Evolutionary conservation across 192 early-diverging fungal species (phyloP).

Genomic region (Rhizophagus sp.): DNA sequence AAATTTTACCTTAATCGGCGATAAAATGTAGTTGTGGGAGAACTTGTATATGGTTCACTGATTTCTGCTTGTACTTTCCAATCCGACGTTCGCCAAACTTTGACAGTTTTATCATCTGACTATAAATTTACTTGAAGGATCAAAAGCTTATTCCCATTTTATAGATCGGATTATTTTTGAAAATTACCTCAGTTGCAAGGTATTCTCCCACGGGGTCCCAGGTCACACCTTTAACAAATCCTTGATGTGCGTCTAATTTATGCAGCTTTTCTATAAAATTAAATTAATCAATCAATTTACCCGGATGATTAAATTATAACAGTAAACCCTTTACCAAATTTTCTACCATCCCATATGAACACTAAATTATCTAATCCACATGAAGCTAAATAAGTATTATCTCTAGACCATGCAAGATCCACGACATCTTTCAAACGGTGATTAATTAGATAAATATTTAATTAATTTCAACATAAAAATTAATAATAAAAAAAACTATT

Average conservation of each 20-base stretch:
- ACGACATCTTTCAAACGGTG: conserved; percentile 68
- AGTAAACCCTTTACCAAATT: conserved; percentile 62
- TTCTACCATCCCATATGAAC: conserved; percentile 82
- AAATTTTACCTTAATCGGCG: conserved; percentile 70
- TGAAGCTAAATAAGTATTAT: conserved; percentile 83
- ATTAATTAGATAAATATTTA: background rate
- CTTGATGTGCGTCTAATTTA: conserved; percentile 68
- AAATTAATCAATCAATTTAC: background rate
- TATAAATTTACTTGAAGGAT: conserved; percentile 32
- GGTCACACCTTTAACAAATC: conserved; percentile 95
- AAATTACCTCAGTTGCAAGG: conserved; percentile 79
- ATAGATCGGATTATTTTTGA: background rate
- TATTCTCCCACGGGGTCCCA: conserved; percentile 96
- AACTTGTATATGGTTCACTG: conserved; percentile 67
- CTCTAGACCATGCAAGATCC: conserved; percentile 91
- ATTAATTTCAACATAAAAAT: background rate
- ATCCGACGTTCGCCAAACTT: conserved; percentile 85
- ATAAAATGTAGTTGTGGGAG: conserved; percentile 89
- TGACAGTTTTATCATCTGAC: conserved; percentile 88
- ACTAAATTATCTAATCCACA: conserved; percentile 85
- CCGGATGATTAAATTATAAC: background rate
- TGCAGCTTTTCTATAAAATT: conserved; percentile 54
- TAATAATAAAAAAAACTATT: background rate
- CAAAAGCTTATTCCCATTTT: background rate
- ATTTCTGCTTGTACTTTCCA: conserved; percentile 83